phyloP scores from a whole-genome alignment of 495 filamentous ascomycete genomes.

The Neurospora cerealis region DNA sequence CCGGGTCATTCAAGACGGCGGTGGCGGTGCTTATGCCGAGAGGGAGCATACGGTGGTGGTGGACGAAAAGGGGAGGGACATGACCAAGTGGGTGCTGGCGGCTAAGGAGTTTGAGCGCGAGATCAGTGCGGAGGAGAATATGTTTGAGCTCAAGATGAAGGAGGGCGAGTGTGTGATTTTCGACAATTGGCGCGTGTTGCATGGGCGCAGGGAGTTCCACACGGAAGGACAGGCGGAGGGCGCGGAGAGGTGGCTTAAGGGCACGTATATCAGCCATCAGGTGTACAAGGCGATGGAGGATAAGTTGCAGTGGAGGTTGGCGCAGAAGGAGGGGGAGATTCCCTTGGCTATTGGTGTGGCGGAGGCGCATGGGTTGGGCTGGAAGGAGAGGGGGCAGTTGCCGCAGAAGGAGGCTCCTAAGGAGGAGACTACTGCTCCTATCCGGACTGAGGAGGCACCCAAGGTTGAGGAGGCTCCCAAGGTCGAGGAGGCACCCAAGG shows the following conservation, averaged over 20 bases:
- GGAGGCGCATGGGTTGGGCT: background rate
- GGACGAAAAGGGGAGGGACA: conserved; percentile 3
- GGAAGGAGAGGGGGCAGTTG: background rate
- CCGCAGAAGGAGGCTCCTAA: background rate
- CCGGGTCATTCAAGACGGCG: background rate
- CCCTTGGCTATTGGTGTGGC: background rate
- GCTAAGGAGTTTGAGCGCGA: conserved; percentile 33
- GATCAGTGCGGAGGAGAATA: conserved; percentile 37
- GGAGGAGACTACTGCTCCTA: background rate
- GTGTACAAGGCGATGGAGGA: conserved; percentile 38
- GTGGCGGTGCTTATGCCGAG: background rate
- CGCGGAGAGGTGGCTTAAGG: conserved; percentile 65
- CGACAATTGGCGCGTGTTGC: conserved; percentile 68
- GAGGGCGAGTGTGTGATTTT: conserved; percentile 82
- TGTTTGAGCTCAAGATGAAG: conserved; percentile 61
- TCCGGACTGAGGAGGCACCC: background rate
- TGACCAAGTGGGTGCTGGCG: conserved; percentile 28
- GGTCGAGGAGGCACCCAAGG: background rate
- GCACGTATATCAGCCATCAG: conserved; percentile 71
- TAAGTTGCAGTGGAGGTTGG: conserved; percentile 20
- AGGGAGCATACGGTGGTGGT: background rate
- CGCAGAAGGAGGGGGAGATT: background rate
- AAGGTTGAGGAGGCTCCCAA: background rate
- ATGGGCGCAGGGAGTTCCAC: conserved; percentile 68
- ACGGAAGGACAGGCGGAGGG: conserved; percentile 30